These are phyloP conservation scores for Letharia columbiana DNA, from an alignment of 495 filamentous ascomycete species.

Conservation along the genomic window DNA sequence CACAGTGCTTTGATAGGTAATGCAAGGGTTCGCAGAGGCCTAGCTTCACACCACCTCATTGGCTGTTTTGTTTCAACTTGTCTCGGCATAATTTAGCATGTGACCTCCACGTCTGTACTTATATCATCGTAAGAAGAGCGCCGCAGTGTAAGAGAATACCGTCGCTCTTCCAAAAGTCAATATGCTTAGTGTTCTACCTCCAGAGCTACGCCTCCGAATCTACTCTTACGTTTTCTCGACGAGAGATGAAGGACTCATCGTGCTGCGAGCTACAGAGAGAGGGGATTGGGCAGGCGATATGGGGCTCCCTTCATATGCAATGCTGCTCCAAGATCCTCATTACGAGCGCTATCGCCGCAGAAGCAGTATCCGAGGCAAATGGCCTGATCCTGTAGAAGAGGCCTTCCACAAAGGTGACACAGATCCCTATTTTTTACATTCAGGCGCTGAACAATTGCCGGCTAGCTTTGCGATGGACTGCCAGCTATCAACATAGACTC, in stretches of 20 bases:
- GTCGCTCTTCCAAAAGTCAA: background rate
- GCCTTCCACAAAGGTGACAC: background rate
- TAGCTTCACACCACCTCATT: too few species aligned
- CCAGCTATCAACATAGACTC: background rate
- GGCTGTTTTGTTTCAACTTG: too few species aligned
- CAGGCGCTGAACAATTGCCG: background rate
- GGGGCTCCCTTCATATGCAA: background rate
- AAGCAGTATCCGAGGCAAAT: background rate
- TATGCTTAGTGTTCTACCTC: background rate
- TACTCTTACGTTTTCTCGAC: background rate
- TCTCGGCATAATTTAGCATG: too few species aligned
- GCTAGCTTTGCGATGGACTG: background rate
- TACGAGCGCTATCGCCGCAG: background rate
- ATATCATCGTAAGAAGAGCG: background rate
- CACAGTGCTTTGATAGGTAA: too few species aligned
- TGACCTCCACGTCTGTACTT: background rate
- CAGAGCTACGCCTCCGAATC: background rate
- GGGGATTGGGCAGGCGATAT: background rate
- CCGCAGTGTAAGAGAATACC: background rate
- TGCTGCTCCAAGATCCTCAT: background rate
- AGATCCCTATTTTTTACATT: background rate
- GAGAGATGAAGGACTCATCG: background rate
- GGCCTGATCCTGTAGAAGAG: background rate
- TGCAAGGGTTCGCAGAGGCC: too few species aligned
- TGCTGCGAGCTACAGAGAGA: background rate